Evolutionary conservation across 1,284 basidiomycete species (phyloP).

Genomic region (Ganoderma sp.): DNA sequence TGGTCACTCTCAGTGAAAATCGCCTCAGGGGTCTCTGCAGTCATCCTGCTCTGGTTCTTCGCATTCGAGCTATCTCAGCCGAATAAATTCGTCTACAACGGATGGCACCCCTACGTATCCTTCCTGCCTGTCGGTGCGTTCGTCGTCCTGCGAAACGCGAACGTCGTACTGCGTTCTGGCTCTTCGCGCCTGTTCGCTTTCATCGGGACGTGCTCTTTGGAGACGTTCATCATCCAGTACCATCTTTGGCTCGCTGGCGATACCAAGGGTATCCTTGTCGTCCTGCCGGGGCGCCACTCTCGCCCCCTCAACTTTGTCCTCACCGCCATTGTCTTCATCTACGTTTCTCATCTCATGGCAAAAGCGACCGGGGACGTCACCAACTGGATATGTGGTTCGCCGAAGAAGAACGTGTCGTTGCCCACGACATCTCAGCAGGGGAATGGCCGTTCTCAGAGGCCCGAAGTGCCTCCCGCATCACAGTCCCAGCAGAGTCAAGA

Average conservation of each 20-base stretch:
- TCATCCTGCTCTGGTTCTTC: constrained; percentile 79
- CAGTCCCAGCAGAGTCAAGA: constrained; percentile 33
- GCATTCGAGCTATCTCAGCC: constrained; percentile 78
- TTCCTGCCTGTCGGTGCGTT: constrained; percentile 81
- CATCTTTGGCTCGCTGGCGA: constrained; percentile 90
- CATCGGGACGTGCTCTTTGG: constrained; percentile 82
- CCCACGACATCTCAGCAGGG: constrained; percentile 39
- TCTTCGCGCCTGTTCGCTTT: constrained; percentile 77
- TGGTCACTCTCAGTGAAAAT: constrained; percentile 64
- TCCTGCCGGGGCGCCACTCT: constrained; percentile 77
- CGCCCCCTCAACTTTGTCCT: constrained; percentile 78
- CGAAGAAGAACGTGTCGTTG: constrained; percentile 40
- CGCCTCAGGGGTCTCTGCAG: constrained; percentile 53
- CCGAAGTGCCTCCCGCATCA: neutral
- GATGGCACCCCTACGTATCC: constrained; percentile 85
- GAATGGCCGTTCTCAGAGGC: constrained; percentile 16
- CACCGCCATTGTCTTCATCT: constrained; percentile 79
- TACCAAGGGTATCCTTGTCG: constrained; percentile 82
- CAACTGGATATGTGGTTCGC: constrained; percentile 63
- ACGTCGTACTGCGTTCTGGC: constrained; percentile 67
- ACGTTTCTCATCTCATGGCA: constrained; percentile 77
- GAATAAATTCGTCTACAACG: constrained; percentile 85
- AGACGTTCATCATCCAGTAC: constrained; percentile 89
- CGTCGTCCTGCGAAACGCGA: constrained; percentile 79
- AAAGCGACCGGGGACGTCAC: constrained; percentile 79